These are phyloP conservation scores for Knoxdaviesia proteae DNA, from an alignment of 2,329 filamentous ascomycete genomes.

Conservation along the genomic window DNA sequence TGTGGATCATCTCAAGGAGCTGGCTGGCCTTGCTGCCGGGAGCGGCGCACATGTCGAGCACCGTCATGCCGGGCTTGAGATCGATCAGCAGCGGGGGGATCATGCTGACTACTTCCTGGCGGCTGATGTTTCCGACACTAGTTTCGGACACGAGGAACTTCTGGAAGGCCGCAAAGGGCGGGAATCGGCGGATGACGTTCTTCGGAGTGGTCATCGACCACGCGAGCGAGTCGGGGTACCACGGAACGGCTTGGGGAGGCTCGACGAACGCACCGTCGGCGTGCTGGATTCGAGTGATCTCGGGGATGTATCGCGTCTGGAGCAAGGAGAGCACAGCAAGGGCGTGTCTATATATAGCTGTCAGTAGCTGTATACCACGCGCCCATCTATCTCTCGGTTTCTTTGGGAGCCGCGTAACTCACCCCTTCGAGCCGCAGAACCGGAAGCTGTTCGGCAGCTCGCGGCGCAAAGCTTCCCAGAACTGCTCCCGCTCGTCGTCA, in stretches of 20 bases:
- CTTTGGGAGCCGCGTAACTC: conserved; percentile 8
- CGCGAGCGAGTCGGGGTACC: conserved; percentile 88
- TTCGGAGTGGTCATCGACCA: conserved; percentile 98
- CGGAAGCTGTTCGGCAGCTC: conserved; percentile 95
- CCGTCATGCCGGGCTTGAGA: conserved; percentile 73
- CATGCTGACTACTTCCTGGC: conserved; percentile 97
- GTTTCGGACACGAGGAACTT: conserved; percentile 97
- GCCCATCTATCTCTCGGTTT: too few relatives aligned
- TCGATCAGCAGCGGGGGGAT: conserved; percentile 91
- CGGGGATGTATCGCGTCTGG: conserved; percentile 71
- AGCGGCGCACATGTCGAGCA: conserved; percentile 88
- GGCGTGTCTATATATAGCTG: conserved; percentile 44
- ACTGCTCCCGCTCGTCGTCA: conserved; percentile 56
- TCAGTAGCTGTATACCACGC: background rate
- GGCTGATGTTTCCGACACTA: conserved; percentile 87
- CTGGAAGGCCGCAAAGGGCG: conserved; percentile 87
- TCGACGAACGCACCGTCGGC: conserved; percentile 66
- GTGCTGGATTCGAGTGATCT: conserved; percentile 67
- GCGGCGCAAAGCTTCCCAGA: conserved; percentile 65
- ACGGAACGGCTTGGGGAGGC: conserved; percentile 60
- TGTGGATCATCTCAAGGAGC: conserved; percentile 82
- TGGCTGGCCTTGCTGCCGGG: conserved; percentile 95
- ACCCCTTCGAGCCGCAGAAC: conserved; percentile 90
- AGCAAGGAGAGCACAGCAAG: conserved; percentile 76
- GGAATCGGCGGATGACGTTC: conserved; percentile 81